These are phyloP conservation scores for Chrysopogon serrulatus DNA, from an alignment of 176 grass and related monocot genomes.

Conservation along the genomic window DNA sequence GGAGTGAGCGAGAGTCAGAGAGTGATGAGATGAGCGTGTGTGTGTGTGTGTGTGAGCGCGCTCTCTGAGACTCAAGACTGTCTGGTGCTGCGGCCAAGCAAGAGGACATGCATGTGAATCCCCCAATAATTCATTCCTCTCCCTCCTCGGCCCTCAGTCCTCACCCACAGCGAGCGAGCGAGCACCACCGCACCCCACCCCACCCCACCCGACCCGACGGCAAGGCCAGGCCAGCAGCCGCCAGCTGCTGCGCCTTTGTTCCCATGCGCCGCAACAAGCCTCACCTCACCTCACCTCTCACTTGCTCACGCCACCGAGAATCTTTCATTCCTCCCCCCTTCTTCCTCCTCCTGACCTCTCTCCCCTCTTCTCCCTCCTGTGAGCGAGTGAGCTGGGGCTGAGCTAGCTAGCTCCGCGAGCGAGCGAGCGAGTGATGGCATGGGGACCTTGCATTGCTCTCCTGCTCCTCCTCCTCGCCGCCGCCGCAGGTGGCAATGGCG, in stretches of 20 bases:
- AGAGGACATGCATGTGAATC: slow-evolving; percentile 65
- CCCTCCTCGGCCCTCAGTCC: background rate
- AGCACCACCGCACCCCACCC: slow-evolving; percentile 1
- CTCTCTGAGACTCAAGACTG: no score
- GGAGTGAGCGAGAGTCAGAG: background rate
- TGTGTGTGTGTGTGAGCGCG: slow-evolving; percentile 1
- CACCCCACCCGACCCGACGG: background rate
- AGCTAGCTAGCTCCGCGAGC: background rate
- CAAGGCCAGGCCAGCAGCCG: no score
- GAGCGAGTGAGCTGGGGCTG: background rate
- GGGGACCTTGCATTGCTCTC: slow-evolving; percentile 24
- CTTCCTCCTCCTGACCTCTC: background rate
- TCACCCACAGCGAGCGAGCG: background rate
- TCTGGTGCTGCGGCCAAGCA: slow-evolving; percentile 12
- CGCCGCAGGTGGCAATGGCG: background rate
- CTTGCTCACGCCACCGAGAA: slow-evolving; percentile 42
- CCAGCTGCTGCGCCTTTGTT: slow-evolving; percentile 66
- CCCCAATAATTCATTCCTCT: slow-evolving; percentile 61
- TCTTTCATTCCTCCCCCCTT: slow-evolving; percentile 19
- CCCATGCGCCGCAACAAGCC: slow-evolving; percentile 52
- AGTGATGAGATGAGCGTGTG: background rate
- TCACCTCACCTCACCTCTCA: slow-evolving; percentile 10
- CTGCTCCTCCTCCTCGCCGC: background rate
- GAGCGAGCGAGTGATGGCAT: slow-evolving; percentile 13
- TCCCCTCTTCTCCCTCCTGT: background rate